These are phyloP conservation scores for Tephrocybe sp. DNA, from an alignment of 768 basidiomycete genomes.

Conservation along the genomic window DNA sequence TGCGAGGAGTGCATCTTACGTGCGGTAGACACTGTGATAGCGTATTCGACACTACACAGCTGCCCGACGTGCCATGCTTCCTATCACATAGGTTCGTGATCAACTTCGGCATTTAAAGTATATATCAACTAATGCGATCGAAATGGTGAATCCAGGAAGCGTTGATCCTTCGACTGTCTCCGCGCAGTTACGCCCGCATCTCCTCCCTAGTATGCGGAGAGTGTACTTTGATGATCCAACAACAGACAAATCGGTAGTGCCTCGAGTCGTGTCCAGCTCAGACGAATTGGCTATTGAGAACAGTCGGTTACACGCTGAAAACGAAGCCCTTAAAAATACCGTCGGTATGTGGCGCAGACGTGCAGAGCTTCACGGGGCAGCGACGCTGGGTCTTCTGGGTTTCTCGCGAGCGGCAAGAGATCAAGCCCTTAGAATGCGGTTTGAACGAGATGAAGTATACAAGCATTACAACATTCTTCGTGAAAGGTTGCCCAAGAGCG, in stretches of 20 bases:
- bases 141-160: slow-evolving; percentile 30
- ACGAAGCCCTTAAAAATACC: slow-evolving; percentile 37
- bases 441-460: slow-evolving; percentile 37
- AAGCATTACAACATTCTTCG: slow-evolving; percentile 24
- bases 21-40: slow-evolving; percentile 45
- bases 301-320: slow-evolving; percentile 41
- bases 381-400: slow-evolving; percentile 44
- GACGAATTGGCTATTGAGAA: slow-evolving; percentile 30
- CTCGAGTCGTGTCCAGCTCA: slow-evolving; percentile 12
- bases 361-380: slow-evolving; percentile 48
- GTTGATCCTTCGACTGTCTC: slow-evolving; percentile 51
- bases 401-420: slow-evolving; percentile 41
- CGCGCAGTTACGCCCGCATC: slow-evolving; percentile 53
- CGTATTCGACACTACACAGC: slow-evolving; percentile 43
- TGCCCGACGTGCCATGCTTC: slow-evolving; percentile 58
- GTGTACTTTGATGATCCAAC: slow-evolving; percentile 43
- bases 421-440: slow-evolving; percentile 35
- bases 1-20: slow-evolving; percentile 58
- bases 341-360: slow-evolving; percentile 47
- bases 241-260: slow-evolving; percentile 10
- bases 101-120: not conserved
- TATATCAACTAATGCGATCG: not conserved
- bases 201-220: slow-evolving; percentile 56
- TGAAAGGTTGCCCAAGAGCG: slow-evolving; percentile 8
- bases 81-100: slow-evolving; percentile 51